These are phyloP conservation scores for Conticribra guillardii DNA, from an alignment of 108 stramenopile genomes.

Conservation along the genomic window DNA sequence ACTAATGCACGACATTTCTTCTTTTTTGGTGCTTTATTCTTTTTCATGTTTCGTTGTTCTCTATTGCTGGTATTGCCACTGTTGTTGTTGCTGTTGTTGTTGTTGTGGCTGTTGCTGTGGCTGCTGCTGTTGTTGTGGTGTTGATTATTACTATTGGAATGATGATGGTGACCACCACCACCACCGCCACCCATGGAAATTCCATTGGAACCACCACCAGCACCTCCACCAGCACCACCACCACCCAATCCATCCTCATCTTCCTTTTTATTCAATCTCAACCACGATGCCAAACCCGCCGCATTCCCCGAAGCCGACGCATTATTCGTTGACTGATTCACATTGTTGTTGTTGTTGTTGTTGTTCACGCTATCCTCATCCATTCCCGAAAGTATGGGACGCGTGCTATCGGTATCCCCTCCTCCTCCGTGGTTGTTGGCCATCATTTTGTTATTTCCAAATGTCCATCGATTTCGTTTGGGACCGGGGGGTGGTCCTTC, in stretches of 20 bases:
- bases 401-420: not conserved
- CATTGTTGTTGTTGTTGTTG: not conserved
- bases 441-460: too few species aligned
- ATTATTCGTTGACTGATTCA: not conserved
- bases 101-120: too few species aligned
- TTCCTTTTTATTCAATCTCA: constrained; percentile 41
- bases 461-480: constrained; percentile 10
- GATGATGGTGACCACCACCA: not conserved
- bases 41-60: too few species aligned
- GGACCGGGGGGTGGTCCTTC: not conserved
- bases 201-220: not conserved
- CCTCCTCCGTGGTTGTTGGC: too few species aligned
- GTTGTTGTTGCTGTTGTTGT: constrained; percentile 8
- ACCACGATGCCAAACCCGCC: constrained; percentile 45
- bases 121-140: not conserved
- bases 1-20: constrained; percentile 40
- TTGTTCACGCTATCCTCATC: constrained; percentile 15
- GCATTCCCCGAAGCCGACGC: constrained; percentile 16
- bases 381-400: constrained; percentile 20
- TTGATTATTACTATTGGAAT: not conserved
- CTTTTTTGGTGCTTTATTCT: constrained; percentile 24
- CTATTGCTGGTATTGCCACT: constrained; percentile 3
- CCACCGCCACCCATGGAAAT: not conserved
- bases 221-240: not conserved
- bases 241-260: constrained; percentile 15